These are phyloP conservation scores for Curvularia sp. DNA, from an alignment of 2,329 filamentous ascomycete genomes.

Conservation along the genomic window DNA sequence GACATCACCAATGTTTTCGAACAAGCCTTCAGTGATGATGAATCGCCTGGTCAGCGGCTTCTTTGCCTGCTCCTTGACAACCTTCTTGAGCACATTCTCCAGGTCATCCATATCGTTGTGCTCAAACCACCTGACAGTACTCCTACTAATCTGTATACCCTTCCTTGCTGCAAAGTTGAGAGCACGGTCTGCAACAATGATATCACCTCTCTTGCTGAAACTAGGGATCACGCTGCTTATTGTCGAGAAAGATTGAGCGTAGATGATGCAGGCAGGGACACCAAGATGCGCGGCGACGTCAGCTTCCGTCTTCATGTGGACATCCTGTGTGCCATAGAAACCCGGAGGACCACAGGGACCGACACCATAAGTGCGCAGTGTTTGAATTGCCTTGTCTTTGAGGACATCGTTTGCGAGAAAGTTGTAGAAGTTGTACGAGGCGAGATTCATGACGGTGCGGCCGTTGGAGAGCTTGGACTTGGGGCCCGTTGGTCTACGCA, in stretches of 20 bases:
- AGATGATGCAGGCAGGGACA: constrained; percentile 88
- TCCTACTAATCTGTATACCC: constrained; percentile 90
- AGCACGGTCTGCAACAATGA: constrained; percentile 93
- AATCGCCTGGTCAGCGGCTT: constrained; percentile 92
- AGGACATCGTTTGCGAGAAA: constrained; percentile 91
- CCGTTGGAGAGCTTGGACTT: constrained; percentile 89
- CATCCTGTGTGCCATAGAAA: constrained; percentile 98
- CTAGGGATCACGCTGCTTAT: constrained; percentile 97
- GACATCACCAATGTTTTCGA: constrained; percentile 87
- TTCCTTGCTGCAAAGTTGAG: constrained; percentile 95
- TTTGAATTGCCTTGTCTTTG: constrained; percentile 94
- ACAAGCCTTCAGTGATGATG: constrained; percentile 93
- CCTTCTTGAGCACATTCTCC: constrained; percentile 81
- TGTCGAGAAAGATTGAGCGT: constrained; percentile 94
- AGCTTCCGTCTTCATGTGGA: constrained; percentile 95
- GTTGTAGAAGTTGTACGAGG: constrained; percentile 97
- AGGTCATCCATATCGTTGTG: constrained; percentile 97
- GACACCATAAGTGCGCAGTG: constrained; percentile 92
- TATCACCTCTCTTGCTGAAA: constrained; percentile 95
- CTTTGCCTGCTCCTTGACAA: constrained; percentile 85
- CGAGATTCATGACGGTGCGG: constrained; percentile 89
- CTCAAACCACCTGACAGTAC: constrained; percentile 90
- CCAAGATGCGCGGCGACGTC: constrained; percentile 92
- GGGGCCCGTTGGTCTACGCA: constrained; percentile 78
- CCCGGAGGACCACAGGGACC: constrained; percentile 96